A percentile compares a stretch with the other conserved stretches of the same genome.
Evolutionary conservation across 192 early-diverging fungal genomes (phyloP).

Genomic region (Backusella circina): DNA sequence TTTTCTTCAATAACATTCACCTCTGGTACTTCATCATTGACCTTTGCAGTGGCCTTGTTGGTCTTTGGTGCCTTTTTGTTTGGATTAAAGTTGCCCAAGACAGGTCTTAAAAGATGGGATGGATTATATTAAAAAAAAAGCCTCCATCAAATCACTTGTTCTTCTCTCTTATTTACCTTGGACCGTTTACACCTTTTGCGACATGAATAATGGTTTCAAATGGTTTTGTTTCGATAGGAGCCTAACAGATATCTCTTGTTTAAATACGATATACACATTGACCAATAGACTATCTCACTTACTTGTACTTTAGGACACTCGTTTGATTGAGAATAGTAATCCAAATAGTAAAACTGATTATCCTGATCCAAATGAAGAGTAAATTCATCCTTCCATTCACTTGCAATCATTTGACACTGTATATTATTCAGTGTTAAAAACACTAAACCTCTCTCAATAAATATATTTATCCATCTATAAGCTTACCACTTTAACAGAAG

Average conservation of each 20-base stretch:
- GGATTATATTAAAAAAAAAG: too few species aligned
- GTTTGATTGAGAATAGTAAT: slow-evolving; percentile 22
- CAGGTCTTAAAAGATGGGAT: slow-evolving; percentile 3
- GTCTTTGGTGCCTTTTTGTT: not conserved
- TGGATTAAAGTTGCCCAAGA: slow-evolving; percentile 11
- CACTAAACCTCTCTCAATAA: not conserved
- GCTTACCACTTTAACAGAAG: slow-evolving; percentile 7
- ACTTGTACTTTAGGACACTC: slow-evolving; percentile 18
- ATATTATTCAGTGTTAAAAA: not conserved
- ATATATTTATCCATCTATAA: too few species aligned
- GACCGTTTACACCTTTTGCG: not conserved
- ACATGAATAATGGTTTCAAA: slow-evolving; percentile 16
- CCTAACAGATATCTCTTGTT: not conserved
- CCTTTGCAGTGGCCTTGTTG: not conserved
- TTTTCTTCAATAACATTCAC: slow-evolving; percentile 26
- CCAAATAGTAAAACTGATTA: slow-evolving; percentile 18
- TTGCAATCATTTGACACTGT: slow-evolving; percentile 28
- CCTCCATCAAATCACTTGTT: not conserved
- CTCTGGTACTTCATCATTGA: slow-evolving; percentile 2
- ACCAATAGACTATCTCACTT: not conserved
- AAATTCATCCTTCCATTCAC: slow-evolving; percentile 21
- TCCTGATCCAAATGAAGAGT: slow-evolving; percentile 21
- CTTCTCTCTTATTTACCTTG: not conserved
- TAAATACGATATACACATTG: not conserved
- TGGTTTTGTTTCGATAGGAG: not conserved